A percentile compares a stretch with the other conserved stretches of the same genome.
Evolutionary conservation across 2,329 filamentous ascomycete species (phyloP).

Genomic region (Epicoccum nigrum): DNA sequence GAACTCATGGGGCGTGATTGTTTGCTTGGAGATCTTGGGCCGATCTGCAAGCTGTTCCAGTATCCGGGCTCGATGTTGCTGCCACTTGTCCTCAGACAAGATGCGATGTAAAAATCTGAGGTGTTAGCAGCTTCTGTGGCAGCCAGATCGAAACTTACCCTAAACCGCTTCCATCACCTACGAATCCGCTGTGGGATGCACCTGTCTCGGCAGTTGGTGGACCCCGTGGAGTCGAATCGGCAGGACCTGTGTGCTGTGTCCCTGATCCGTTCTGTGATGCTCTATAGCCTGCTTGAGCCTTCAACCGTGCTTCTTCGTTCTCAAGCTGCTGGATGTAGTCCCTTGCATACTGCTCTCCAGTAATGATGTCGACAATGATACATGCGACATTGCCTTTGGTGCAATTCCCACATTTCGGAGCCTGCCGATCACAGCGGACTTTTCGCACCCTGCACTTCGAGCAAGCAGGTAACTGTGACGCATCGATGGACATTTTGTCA

Average conservation of each 20-base stretch:
- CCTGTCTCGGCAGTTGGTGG: conserved; percentile 11
- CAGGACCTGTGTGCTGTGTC: neutral
- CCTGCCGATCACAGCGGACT: conserved; percentile 20
- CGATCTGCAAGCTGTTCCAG: conserved; percentile 20
- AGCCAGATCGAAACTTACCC: neutral
- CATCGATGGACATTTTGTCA: neutral
- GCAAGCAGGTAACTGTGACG: conserved; percentile 17
- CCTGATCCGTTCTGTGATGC: neutral
- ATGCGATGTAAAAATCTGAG: conserved; percentile 20
- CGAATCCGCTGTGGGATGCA: conserved; percentile 17
- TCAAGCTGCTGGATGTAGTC: conserved; percentile 21
- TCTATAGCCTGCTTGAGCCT: neutral
- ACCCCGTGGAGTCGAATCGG: conserved; percentile 10
- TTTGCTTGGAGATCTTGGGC: conserved; percentile 12
- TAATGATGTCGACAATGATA: conserved; percentile 19
- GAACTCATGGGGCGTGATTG: conserved; percentile 4
- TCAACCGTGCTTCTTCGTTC: conserved; percentile 13
- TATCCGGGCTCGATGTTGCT: conserved; percentile 18
- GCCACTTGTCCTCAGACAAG: conserved; percentile 22
- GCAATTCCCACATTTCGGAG: conserved; percentile 24
- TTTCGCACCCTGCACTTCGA: conserved; percentile 24
- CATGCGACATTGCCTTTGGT: conserved; percentile 20
- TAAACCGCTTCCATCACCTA: conserved; percentile 25
- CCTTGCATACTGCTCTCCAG: conserved; percentile 22
- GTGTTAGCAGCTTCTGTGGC: neutral